Evolutionary conservation across 345 rosid species (phyloP).

Genomic region (Mangifera indica): DNA sequence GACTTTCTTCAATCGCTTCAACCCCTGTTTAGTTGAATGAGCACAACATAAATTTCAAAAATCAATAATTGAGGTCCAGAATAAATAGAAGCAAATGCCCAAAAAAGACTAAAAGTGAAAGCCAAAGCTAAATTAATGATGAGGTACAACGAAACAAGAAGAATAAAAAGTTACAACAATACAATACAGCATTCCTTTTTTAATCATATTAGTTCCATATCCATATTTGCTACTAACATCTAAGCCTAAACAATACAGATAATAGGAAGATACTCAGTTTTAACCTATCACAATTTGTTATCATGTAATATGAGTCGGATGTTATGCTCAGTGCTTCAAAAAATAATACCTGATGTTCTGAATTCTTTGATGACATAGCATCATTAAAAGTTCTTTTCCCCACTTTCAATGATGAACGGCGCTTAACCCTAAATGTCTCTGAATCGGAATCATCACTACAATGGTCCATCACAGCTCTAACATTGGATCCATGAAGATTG

Average conservation of each 20-base stretch:
- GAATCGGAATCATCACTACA: slow-evolving; percentile 84
- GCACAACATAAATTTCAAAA: neutral
- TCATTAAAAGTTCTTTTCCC: slow-evolving; percentile 54
- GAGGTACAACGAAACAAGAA: no score
- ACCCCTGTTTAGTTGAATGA: slow-evolving; percentile 36
- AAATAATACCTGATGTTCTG: slow-evolving; percentile 59
- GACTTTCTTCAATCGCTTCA: slow-evolving; percentile 60
- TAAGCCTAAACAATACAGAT: neutral
- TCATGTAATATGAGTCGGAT: no score
- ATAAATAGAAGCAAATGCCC: neutral
- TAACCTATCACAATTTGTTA: neutral
- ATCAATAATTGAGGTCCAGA: neutral
- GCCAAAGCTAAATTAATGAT: no score
- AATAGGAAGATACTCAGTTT: neutral
- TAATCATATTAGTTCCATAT: no score
- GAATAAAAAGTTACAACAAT: no score
- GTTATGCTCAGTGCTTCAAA: neutral
- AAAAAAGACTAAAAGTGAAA: neutral
- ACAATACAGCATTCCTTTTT: no score
- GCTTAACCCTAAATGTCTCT: slow-evolving; percentile 85
- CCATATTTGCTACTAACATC: neutral
- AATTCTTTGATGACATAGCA: slow-evolving; percentile 36
- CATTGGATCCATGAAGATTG: slow-evolving; percentile 30
- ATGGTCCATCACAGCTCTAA: slow-evolving; percentile 36
- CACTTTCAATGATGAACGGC: slow-evolving; percentile 66